A percentile compares a stretch with the other conserved stretches of the same genome.
Conservation (phyloP, 768 basidiomycete genomes). For the Thelephora ganbajun region DNA sequence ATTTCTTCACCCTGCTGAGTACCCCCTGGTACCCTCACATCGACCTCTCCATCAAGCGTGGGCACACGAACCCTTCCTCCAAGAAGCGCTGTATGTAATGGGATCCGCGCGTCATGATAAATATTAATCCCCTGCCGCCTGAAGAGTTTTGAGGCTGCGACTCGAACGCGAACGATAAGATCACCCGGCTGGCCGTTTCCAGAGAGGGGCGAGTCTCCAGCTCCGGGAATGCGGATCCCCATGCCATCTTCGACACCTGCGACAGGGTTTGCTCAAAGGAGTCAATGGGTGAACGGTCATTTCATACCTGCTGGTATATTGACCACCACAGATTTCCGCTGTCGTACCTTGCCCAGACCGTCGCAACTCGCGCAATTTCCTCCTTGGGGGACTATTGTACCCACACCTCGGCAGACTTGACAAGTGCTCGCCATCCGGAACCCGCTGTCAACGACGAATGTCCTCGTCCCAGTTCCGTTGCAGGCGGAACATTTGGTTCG, state of each 20-base stretch:
- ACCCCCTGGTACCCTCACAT: constrained; percentile 81
- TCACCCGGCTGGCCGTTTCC: constrained; percentile 75
- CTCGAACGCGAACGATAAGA: constrained; percentile 74
- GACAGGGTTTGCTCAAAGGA: not conserved
- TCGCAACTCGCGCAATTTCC: constrained; percentile 69
- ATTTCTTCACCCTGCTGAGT: constrained; percentile 98
- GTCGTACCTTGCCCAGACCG: constrained; percentile 81
- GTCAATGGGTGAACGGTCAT: not conserved
- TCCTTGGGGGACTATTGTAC: constrained; percentile 64
- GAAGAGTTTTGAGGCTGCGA: constrained; percentile 74
- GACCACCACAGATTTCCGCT: constrained; percentile 63
- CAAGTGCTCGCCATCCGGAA: constrained; percentile 97
- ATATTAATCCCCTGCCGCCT: constrained; percentile 84
- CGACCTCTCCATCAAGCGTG: constrained; percentile 90
- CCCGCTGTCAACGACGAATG: constrained; percentile 82
- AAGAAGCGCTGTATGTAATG: constrained; percentile 83
- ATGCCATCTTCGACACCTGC: constrained; percentile 91
- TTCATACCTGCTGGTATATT: constrained; percentile 74
- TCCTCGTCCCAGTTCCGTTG: constrained; percentile 75
- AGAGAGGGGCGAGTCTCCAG: constrained; percentile 73
- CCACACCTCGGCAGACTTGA: constrained; percentile 65
- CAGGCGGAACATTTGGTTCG: constrained; percentile 68
- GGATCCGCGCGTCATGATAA: constrained; percentile 81
- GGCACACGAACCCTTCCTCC: constrained; percentile 88
- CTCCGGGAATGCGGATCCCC: constrained; percentile 67